Conservation (phyloP, 2,329 filamentous ascomycete genomes). For the Curvularia eragrostidis region DNA sequence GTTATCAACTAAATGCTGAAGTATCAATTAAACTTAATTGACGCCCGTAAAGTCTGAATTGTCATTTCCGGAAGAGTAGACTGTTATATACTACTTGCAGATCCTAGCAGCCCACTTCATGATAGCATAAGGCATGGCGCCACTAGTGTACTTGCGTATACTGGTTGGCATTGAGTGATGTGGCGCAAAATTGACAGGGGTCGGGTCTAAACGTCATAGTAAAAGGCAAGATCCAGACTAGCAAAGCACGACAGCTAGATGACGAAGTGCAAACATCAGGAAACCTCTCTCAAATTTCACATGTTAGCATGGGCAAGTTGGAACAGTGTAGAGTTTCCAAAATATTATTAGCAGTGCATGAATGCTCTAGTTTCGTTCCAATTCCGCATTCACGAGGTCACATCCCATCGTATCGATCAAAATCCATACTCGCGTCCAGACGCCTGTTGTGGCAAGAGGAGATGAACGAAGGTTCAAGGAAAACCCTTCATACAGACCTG, state of each 20-base stretch:
- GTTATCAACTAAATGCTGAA: not conserved
- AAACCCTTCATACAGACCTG: conserved; percentile 9
- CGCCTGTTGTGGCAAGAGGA: conserved; percentile 21
- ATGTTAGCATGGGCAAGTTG: not conserved
- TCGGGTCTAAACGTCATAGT: conserved; percentile 3
- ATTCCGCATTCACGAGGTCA: conserved; percentile 17
- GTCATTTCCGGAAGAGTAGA: not conserved
- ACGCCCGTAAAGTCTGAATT: not conserved
- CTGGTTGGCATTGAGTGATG: not conserved
- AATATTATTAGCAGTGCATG: conserved; percentile 30
- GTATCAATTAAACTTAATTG: not conserved
- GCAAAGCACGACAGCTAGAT: not conserved
- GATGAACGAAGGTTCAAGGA: conserved; percentile 11
- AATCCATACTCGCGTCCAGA: conserved; percentile 25
- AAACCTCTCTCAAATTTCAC: not conserved
- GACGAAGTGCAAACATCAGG: not conserved
- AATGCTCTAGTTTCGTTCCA: conserved; percentile 11
- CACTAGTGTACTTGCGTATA: not conserved
- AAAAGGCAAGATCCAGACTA: not conserved
- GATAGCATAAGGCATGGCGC: not conserved
- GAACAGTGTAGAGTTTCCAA: conserved; percentile 16
- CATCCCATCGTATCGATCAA: conserved; percentile 21
- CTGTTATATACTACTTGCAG: not conserved
- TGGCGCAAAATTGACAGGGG: not conserved
- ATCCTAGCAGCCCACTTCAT: not conserved